These are phyloP conservation scores for Monosporascus sp. DNA, from an alignment of 2,329 filamentous ascomycete genomes.

Conservation along the genomic window DNA sequence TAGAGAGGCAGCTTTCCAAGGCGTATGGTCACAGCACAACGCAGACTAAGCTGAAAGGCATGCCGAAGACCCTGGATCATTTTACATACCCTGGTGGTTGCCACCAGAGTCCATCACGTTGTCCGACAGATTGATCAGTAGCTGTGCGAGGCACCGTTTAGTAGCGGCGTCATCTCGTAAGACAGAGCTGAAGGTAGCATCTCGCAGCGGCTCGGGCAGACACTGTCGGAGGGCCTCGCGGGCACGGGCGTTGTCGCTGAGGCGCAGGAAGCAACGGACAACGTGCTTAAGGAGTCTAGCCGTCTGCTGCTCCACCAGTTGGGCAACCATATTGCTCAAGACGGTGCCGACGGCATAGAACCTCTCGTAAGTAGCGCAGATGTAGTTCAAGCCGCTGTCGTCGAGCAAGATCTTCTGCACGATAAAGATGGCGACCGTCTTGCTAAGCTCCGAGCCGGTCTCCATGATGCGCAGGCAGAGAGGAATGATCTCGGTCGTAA, in stretches of 20 bases:
- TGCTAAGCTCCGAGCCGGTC: conserved; percentile 95
- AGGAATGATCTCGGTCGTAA: conserved; percentile 97
- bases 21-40: not conserved
- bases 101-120: conserved; percentile 56
- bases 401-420: conserved; percentile 98
- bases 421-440: conserved; percentile 99
- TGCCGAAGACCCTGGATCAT: not conserved
- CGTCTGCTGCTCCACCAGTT: conserved; percentile 96
- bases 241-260: conserved; percentile 93
- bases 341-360: conserved; percentile 98
- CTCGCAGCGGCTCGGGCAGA: conserved; percentile 94
- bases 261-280: conserved; percentile 87
- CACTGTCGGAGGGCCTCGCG: conserved; percentile 93
- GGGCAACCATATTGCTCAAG: conserved; percentile 96
- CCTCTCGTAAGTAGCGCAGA: conserved; percentile 96
- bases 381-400: conserved; percentile 94
- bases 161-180: conserved; percentile 95
- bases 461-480: conserved; percentile 98
- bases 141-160: conserved; percentile 94
- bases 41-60: not conserved
- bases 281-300: conserved; percentile 95
- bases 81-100: conserved; percentile 22
- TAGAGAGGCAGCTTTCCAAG: too few relatives aligned
- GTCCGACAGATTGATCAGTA: conserved; percentile 93
- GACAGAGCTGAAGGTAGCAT: conserved; percentile 94